These are phyloP conservation scores for Lumnitzera littorea DNA, from an alignment of 345 rosid genomes.

Conservation along the genomic window DNA sequence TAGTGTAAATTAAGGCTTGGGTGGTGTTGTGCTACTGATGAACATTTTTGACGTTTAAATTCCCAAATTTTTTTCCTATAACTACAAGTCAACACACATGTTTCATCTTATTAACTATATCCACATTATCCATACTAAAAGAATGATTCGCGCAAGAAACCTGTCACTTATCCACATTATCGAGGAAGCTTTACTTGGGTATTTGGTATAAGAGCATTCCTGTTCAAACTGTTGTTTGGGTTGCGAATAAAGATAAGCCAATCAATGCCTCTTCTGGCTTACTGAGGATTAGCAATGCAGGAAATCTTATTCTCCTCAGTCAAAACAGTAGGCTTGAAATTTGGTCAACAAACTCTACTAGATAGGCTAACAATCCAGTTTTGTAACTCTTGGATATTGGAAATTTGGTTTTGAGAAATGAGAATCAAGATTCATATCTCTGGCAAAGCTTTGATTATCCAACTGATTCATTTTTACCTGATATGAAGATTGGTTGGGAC, in stretches of 20 bases:
- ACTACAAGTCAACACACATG: too few relatives aligned
- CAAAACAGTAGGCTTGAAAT: background rate
- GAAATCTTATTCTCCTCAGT: constrained; percentile 22
- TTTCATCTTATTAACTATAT: too few relatives aligned
- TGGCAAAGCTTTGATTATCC: constrained; percentile 55
- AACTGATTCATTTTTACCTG: constrained; percentile 31
- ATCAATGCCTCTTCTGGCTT: constrained; percentile 13
- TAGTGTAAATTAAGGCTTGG: too few relatives aligned
- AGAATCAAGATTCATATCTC: background rate
- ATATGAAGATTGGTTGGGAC: constrained; percentile 41
- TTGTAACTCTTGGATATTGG: constrained; percentile 34
- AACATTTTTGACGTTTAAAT: too few relatives aligned
- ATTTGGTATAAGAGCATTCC: constrained; percentile 31
- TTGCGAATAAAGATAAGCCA: constrained; percentile 32
- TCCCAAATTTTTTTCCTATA: too few relatives aligned
- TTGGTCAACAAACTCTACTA: constrained; percentile 26
- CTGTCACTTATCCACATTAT: background rate
- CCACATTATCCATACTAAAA: too few relatives aligned
- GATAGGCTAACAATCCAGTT: constrained; percentile 12
- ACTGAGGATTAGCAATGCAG: constrained; percentile 15
- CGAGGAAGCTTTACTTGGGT: constrained; percentile 27
- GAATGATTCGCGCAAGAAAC: too few relatives aligned
- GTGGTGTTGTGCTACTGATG: too few relatives aligned
- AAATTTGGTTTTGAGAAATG: constrained; percentile 31
- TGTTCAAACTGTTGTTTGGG: constrained; percentile 27